Conservation (phyloP, 768 basidiomycete species). For the Serendipita sp. region DNA sequence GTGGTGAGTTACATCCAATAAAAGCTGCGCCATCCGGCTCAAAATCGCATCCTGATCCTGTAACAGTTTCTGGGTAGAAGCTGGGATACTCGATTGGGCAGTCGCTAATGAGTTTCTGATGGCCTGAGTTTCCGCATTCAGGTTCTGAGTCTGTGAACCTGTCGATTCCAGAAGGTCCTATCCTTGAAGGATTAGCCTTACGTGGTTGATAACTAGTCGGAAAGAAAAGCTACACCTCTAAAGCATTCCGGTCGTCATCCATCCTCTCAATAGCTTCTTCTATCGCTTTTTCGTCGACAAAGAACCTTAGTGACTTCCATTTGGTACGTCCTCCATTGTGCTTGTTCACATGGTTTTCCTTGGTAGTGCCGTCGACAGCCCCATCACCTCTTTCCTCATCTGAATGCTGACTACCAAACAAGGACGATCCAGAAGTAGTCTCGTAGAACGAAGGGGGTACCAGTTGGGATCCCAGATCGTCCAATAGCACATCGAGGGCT, state of each 20-base stretch:
- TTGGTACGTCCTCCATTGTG: slow-evolving; percentile 26
- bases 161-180: slow-evolving; percentile 49
- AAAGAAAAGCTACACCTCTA: slow-evolving; percentile 38
- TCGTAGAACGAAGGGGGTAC: slow-evolving; percentile 70
- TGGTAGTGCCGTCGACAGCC: not conserved
- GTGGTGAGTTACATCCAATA: slow-evolving; percentile 57
- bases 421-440: slow-evolving; percentile 44
- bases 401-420: slow-evolving; percentile 53
- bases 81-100: slow-evolving; percentile 13
- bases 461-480: slow-evolving; percentile 50
- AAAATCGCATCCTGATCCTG: slow-evolving; percentile 39
- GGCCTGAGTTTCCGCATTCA: slow-evolving; percentile 35
- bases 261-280: slow-evolving; percentile 60
- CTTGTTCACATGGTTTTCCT: not conserved
- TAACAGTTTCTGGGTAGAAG: slow-evolving; percentile 33
- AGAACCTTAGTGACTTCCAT: slow-evolving; percentile 76
- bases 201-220: not conserved
- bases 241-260: slow-evolving; percentile 45
- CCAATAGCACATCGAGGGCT: slow-evolving; percentile 51
- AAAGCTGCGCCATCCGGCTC: slow-evolving; percentile 50
- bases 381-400: slow-evolving; percentile 16
- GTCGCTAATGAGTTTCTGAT: slow-evolving; percentile 38
- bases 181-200: not conserved
- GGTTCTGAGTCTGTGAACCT: slow-evolving; percentile 49
- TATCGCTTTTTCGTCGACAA: slow-evolving; percentile 68